phyloP scores from a whole-genome alignment of 306 rosid genomes.

The Heteromeles arbutifolia region DNA sequence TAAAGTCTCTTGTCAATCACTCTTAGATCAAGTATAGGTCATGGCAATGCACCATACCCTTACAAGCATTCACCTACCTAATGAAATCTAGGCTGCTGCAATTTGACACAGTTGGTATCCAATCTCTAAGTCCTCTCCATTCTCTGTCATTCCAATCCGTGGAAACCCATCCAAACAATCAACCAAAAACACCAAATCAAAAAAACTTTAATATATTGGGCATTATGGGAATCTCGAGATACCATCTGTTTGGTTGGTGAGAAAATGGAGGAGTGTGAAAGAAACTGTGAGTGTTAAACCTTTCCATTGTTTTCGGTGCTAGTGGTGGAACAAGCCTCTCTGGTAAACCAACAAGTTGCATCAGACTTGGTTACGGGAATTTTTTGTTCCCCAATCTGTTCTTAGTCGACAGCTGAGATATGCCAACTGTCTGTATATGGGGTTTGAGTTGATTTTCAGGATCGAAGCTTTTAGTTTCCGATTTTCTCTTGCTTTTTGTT shows the following conservation, averaged over 20 bases:
- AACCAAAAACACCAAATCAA: too few relatives aligned
- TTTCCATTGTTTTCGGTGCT: not conserved
- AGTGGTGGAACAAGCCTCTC: not conserved
- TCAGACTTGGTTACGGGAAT: conserved; percentile 6
- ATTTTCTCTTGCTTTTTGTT: not conserved
- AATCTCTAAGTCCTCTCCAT: too few relatives aligned
- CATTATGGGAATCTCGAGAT: not conserved
- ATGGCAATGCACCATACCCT: too few relatives aligned
- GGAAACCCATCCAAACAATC: too few relatives aligned
- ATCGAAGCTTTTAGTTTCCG: conserved; percentile 13
- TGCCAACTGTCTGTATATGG: not conserved
- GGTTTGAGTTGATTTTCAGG: not conserved
- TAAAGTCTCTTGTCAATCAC: too few relatives aligned
- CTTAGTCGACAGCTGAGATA: not conserved
- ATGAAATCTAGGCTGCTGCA: too few relatives aligned
- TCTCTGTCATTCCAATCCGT: too few relatives aligned
- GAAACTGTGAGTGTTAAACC: conserved; percentile 1
- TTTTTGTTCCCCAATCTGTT: not conserved
- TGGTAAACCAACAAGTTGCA: not conserved
- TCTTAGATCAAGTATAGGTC: too few relatives aligned
- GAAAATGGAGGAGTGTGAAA: conserved; percentile 13
- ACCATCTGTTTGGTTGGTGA: conserved; percentile 12
- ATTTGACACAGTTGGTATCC: too few relatives aligned
- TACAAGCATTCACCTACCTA: too few relatives aligned
- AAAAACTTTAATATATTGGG: too few relatives aligned